Base-by-base conservation (phyloP, 1,284 basidiomycete species). In the Ustilago nuda region DNA sequence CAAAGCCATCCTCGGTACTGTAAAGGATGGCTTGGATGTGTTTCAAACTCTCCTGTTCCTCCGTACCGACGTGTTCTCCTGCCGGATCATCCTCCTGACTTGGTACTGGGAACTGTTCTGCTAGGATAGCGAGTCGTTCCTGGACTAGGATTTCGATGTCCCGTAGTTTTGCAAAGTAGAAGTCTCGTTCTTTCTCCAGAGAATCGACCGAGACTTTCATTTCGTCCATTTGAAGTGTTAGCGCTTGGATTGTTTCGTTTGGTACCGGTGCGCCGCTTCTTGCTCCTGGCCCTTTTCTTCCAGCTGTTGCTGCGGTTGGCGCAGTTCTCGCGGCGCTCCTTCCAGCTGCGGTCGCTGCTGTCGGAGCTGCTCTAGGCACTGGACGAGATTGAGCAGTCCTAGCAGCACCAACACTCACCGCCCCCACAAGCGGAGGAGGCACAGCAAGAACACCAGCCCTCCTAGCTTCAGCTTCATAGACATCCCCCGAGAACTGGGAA, bases 1-100 rank as follows among this genome's bases (percentile, higher is more conserved):
- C 83, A 55, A 85, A 84, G 0, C 84, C 84, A 48, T 85, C 84
- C 54, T 97, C 95, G 13, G 96, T 98, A 23, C 92, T 92, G 86
- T 99, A 99, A 43, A 99, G 88, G 75, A 98, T 95, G 85, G 92
- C 92, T 87, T 98, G 95, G 75, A 99, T 94, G 80, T 93, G 91
- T 71, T 89, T 89, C 64, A 99, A 88, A 1, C 91, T 90, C 11
- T 89, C 88, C 78, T 92, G 91, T 60, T 94, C 92, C 9, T 68
- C 55, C 50, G 72, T 60, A 27, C 60, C 51, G 5, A 57, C 46
- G 30, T 64, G 51, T 19, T 67, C 65, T 5, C 35, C 30, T 4
- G 62, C n/a, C 17, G 43, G 43, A 19, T 45, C 62, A n/a, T 65
- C 51, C 8, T 71, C 66, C 13, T 73, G 64, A 36, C 48, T 41